Evolutionary conservation across 2,329 filamentous ascomycete species (phyloP), one percentile per base, ranked within the genome.

Genomic region (Amauroascus verrucosus): DNA sequence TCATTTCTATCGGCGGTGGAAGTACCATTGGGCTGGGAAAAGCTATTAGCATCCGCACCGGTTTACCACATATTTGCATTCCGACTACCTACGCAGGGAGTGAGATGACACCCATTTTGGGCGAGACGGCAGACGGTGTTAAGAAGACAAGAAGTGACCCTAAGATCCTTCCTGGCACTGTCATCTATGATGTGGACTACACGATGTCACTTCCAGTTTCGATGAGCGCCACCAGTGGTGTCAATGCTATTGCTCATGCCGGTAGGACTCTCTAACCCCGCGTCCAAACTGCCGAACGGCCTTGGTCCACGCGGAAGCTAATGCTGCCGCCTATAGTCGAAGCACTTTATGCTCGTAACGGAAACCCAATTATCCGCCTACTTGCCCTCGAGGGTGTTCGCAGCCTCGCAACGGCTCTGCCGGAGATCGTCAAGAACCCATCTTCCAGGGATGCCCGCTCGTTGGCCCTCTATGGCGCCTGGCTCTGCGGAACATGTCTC

Each of bases 191-290:
- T 67, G 79, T 83, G 16, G 74, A 82, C 60, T 66, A 83, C 52
- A 83, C 81, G 0, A 72, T 81, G 73, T 78, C 75, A 1, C 67
- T 84, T 22, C 80, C 81, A 0, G 61, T 66, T 1, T 65, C 63
- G 0, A 69, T 81, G 64, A 79, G 74, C 57, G 74, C 76, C 1
- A 80, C 75, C 0, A 83, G 79, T 54, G 81, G 81, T 44, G 72
- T 84, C 46, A 84, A 84, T 62, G 81, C 82, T 0, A 81, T 84
- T 64, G 81, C 82, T 1, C 82, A 84, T 66, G 75, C 80, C 40
- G 73, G 74, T 76, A 55, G 57, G 67, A 61, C 40, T 26, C 30
- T 40, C 7, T 30, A 9, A 30, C 9, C 26, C 26, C 4, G 9
- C 9, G 26, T 30, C 26, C 4, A 30, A 30, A 30, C 5, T 9